phyloP scores from a whole-genome alignment of 1,284 basidiomycete species.

The Sporisorium sorghi region DNA sequence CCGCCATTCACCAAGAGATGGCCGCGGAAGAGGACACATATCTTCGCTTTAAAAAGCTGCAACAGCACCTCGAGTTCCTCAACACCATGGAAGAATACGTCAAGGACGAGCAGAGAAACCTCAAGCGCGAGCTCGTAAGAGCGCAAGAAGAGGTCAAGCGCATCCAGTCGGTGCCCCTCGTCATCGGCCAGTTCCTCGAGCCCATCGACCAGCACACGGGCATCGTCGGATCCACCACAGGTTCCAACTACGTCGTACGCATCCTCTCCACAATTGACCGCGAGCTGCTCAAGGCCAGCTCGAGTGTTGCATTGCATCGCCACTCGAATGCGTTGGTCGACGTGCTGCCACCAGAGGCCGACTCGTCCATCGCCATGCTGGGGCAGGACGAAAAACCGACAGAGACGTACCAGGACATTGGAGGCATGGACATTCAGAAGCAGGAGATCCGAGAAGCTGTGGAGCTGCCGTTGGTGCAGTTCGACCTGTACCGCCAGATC shows the following conservation, averaged over 20 bases:
- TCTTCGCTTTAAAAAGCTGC: slow-evolving; percentile 67
- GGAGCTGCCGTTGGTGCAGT: slow-evolving; percentile 91
- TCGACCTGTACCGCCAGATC: slow-evolving; percentile 98
- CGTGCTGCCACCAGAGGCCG: slow-evolving; percentile 97
- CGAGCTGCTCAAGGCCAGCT: slow-evolving; percentile 95
- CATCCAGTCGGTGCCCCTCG: slow-evolving; percentile 98
- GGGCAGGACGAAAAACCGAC: slow-evolving; percentile 79
- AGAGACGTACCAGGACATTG: slow-evolving; percentile 75
- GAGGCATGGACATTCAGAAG: slow-evolving; percentile 97
- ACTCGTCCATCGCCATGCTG: slow-evolving; percentile 86
- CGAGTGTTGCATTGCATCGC: slow-evolving; percentile 95
- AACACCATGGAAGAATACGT: slow-evolving; percentile 79
- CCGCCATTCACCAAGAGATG: slow-evolving; percentile 59
- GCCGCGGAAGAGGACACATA: slow-evolving; percentile 64
- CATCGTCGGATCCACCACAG: slow-evolving; percentile 97
- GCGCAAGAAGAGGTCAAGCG: slow-evolving; percentile 99
- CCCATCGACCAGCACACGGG: slow-evolving; percentile 97
- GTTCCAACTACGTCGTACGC: slow-evolving; percentile 97
- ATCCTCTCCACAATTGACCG: slow-evolving; percentile 97
- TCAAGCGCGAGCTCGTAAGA: slow-evolving; percentile 96
- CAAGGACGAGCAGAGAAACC: slow-evolving; percentile 97
- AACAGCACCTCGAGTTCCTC: slow-evolving; percentile 69
- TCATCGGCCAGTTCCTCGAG: slow-evolving; percentile 99
- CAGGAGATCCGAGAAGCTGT: slow-evolving; percentile 99
- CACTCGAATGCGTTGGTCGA: slow-evolving; percentile 99